A percentile compares a stretch with the other conserved stretches of the same genome.
phyloP scores from a whole-genome alignment of 495 filamentous ascomycete species.

The Niebla homalea region DNA sequence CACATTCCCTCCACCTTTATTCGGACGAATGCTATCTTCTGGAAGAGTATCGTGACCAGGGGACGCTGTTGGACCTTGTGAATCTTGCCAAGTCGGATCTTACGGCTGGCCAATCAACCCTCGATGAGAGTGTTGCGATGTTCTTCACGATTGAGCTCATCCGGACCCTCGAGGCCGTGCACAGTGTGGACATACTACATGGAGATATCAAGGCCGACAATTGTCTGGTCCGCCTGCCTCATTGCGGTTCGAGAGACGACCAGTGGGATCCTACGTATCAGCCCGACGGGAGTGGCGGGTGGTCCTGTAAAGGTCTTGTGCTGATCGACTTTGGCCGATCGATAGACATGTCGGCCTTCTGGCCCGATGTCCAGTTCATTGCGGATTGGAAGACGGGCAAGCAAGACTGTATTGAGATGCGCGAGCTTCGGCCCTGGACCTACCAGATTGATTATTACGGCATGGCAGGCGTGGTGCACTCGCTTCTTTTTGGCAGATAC shows the following conservation, averaged over 20 bases:
- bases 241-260: slow-evolving; percentile 20
- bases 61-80: slow-evolving; percentile 83
- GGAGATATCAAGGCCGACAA: slow-evolving; percentile 95
- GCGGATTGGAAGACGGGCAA: slow-evolving; percentile 83
- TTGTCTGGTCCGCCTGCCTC: slow-evolving; percentile 65
- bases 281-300: slow-evolving; percentile 59
- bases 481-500: slow-evolving; percentile 83
- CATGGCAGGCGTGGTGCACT: slow-evolving; percentile 72
- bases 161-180: slow-evolving; percentile 77
- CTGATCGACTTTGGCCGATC: slow-evolving; percentile 92
- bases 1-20: slow-evolving; percentile 81
- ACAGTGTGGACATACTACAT: slow-evolving; percentile 67
- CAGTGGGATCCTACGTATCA: slow-evolving; percentile 43
- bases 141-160: slow-evolving; percentile 89
- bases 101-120: slow-evolving; percentile 35
- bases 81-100: slow-evolving; percentile 66
- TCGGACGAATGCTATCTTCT: slow-evolving; percentile 74
- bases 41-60: slow-evolving; percentile 77
- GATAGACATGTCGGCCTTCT: slow-evolving; percentile 84
- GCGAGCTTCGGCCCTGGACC: slow-evolving; percentile 84
- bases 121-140: slow-evolving; percentile 85
- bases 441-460: slow-evolving; percentile 94
- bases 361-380: slow-evolving; percentile 66
- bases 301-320: slow-evolving; percentile 63
- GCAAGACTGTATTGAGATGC: slow-evolving; percentile 87